These are phyloP conservation scores for Tremella mesenterica DNA, from an alignment of 768 basidiomycete genomes.

Conservation along the genomic window DNA sequence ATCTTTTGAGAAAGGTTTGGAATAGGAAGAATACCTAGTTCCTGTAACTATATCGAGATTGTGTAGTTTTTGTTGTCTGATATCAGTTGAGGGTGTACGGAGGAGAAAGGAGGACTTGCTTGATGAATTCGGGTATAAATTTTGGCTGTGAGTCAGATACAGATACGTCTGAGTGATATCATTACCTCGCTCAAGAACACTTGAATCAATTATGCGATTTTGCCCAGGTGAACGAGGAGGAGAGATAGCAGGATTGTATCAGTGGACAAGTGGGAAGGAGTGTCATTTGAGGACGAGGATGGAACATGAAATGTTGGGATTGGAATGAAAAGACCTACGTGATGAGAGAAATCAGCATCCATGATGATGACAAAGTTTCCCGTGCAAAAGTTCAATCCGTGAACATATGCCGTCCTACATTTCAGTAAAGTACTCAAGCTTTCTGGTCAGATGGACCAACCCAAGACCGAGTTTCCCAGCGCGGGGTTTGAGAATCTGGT, in stretches of 20 bases:
- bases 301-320: too few relatives aligned
- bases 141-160: slow-evolving; percentile 58
- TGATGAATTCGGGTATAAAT: slow-evolving; percentile 65
- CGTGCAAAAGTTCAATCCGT: slow-evolving; percentile 77
- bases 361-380: slow-evolving; percentile 94
- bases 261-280: too few relatives aligned
- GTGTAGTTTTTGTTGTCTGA: slow-evolving; percentile 69
- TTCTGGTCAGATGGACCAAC: slow-evolving; percentile 49
- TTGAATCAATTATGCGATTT: too few relatives aligned
- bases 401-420: slow-evolving; percentile 76
- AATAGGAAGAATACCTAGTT: slow-evolving; percentile 61
- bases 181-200: too few relatives aligned
- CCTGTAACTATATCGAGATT: slow-evolving; percentile 90
- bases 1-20: slow-evolving; percentile 39
- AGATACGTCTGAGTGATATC: too few relatives aligned
- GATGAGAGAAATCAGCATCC: slow-evolving; percentile 95
- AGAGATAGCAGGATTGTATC: not conserved
- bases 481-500: slow-evolving; percentile 70
- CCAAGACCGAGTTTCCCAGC: slow-evolving; percentile 83
- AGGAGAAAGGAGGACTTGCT: not conserved
- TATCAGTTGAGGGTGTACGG: not conserved
- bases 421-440: not conserved
- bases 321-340: slow-evolving; percentile 49
- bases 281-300: too few relatives aligned
- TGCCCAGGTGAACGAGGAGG: not conserved